Evolutionary conservation across 257 asterid genomes (phyloP).

Genomic region (Solanum tarapatanum): DNA sequence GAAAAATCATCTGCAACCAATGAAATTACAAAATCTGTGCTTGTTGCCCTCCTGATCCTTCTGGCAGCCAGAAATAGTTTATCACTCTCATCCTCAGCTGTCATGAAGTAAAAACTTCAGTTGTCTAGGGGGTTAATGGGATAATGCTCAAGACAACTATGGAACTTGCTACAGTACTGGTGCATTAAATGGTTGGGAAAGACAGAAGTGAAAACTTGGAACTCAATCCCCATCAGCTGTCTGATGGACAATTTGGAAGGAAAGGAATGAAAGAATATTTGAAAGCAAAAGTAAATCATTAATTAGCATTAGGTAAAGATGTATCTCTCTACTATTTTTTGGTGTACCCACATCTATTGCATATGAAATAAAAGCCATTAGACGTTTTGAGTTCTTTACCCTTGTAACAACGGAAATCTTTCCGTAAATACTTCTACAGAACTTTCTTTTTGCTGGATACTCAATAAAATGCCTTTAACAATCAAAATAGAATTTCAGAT

Average conservation of each 20-base stretch:
- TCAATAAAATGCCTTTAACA: not conserved
- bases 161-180: not conserved
- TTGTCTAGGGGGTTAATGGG: not conserved
- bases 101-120: not conserved
- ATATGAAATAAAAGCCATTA: not conserved
- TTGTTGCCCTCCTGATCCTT: constrained; percentile 17
- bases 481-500: not conserved
- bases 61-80: constrained; percentile 22
- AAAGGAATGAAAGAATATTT: not conserved
- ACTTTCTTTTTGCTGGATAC: not conserved
- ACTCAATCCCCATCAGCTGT: not conserved
- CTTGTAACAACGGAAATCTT: not conserved
- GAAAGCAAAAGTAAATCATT: not conserved
- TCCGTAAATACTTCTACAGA: not conserved
- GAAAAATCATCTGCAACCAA: constrained; percentile 25
- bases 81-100: constrained; percentile 10
- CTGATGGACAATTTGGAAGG: not conserved
- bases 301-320: not conserved
- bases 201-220: not conserved
- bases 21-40: constrained; percentile 14
- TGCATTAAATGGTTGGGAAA: not conserved
- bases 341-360: not conserved
- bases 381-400: not conserved
- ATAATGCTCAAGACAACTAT: not conserved
- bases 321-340: not conserved